Percentiles rank a stretch among this genome's conserved stretches.
phyloP scores from a whole-genome alignment of 73 alveolate genomes.

The Stentor coeruleus region DNA sequence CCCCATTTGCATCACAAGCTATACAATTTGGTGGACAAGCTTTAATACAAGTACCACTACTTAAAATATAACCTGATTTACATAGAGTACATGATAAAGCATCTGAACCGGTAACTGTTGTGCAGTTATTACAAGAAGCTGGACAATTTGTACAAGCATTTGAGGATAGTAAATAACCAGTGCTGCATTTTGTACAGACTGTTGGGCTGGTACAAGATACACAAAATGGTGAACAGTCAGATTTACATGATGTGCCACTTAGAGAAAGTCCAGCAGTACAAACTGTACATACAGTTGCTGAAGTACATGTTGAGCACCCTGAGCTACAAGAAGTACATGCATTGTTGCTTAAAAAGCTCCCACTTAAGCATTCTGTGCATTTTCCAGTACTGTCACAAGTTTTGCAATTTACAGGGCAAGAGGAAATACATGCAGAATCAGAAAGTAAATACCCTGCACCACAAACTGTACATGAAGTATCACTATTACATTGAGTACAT shows the following conservation, averaged over 20 bases:
- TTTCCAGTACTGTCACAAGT: no score
- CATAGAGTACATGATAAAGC: background rate
- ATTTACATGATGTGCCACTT: background rate
- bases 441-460: background rate
- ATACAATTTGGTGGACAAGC: background rate
- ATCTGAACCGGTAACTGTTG: no score
- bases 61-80: background rate
- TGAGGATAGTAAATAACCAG: no score
- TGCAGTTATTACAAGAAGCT: background rate
- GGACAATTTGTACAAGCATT: background rate
- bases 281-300: background rate
- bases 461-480: background rate
- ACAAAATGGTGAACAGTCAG: background rate
- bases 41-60: background rate
- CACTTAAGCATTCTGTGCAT: no score
- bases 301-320: no score
- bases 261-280: background rate
- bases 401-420: background rate
- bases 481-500: background rate
- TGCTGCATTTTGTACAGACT: no score
- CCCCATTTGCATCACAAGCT: background rate
- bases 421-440: background rate
- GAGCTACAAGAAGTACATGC: no score
- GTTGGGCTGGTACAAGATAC: background rate
- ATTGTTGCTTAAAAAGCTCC: no score